Conservation (phyloP, 2,329 filamentous ascomycete species). For the Pseudocercospora ulei region DNA sequence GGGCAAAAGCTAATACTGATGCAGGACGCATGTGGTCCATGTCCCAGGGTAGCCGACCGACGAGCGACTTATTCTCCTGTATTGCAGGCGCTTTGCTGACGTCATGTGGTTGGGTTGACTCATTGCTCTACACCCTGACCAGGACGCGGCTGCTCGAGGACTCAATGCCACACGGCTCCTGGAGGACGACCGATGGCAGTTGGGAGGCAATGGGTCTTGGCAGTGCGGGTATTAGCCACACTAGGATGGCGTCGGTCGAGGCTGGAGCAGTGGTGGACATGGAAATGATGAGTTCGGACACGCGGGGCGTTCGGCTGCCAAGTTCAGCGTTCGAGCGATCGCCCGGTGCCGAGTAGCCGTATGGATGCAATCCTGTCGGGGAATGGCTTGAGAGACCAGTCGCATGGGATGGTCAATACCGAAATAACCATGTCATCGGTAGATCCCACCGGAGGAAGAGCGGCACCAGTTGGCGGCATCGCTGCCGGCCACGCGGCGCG, state of each 20-base stretch:
- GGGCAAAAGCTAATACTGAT: too few relatives aligned
- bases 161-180: constrained; percentile 24
- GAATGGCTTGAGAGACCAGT: constrained; percentile 1
- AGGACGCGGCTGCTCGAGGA: constrained; percentile 47
- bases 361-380: constrained; percentile 18
- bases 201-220: constrained; percentile 20
- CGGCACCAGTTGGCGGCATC: constrained; percentile 7
- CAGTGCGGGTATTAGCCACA: constrained; percentile 27
- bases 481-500: neutral
- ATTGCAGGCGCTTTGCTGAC: constrained; percentile 49
- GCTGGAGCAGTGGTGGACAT: constrained; percentile 18
- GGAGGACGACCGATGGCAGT: constrained; percentile 12
- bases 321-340: constrained; percentile 8
- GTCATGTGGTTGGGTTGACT: constrained; percentile 51
- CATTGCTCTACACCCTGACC: constrained; percentile 50
- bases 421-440: constrained; percentile 12
- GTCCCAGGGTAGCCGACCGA: constrained; percentile 38
- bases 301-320: constrained; percentile 10
- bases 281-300: constrained; percentile 8
- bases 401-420: constrained; percentile 7
- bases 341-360: constrained; percentile 14
- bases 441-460: constrained; percentile 7
- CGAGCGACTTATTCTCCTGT: constrained; percentile 40
- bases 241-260: constrained; percentile 26
- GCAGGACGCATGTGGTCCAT: constrained; percentile 53